Conservation (phyloP, 108 stramenopile species). For the Aurantiochytrium sp. region DNA sequence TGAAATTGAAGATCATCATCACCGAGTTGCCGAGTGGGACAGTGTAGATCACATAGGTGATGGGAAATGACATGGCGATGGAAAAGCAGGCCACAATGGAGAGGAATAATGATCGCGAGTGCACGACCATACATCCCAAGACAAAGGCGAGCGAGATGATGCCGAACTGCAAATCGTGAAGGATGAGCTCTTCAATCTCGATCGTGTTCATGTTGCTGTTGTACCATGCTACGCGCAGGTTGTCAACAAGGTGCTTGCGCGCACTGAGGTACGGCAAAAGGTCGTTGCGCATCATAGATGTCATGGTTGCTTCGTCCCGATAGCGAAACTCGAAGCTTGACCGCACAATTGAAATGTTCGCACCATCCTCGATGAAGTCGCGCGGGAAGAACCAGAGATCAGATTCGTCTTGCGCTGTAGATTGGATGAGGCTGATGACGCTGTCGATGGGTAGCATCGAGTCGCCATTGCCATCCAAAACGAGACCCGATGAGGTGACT, state of each 20-base stretch:
- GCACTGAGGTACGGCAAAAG: not conserved
- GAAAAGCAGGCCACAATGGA: not conserved
- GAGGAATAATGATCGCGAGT: not conserved
- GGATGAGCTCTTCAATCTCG: not conserved
- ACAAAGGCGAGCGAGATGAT: not conserved
- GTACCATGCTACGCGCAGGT: not conserved
- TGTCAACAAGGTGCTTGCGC: not conserved
- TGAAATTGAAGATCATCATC: conserved; percentile 12
- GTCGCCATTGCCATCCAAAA: not conserved
- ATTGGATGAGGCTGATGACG: not conserved
- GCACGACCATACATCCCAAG: not conserved
- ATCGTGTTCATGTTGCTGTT: not conserved
- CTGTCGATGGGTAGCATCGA: not conserved
- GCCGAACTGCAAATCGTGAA: not conserved
- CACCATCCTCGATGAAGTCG: not conserved
- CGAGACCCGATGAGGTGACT: not conserved
- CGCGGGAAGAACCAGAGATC: not conserved
- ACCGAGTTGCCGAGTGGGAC: not conserved
- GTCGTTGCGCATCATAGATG: not conserved
- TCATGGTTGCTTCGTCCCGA: not conserved
- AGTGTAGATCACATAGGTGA: conserved; percentile 2
- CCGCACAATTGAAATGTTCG: not conserved
- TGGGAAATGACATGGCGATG: not conserved
- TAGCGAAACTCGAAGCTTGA: not conserved
- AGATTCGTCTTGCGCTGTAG: not conserved